Evolutionary conservation across 345 rosid genomes (phyloP), one percentile per base, ranked within the genome.

Genomic region (Camelina laxa): DNA sequence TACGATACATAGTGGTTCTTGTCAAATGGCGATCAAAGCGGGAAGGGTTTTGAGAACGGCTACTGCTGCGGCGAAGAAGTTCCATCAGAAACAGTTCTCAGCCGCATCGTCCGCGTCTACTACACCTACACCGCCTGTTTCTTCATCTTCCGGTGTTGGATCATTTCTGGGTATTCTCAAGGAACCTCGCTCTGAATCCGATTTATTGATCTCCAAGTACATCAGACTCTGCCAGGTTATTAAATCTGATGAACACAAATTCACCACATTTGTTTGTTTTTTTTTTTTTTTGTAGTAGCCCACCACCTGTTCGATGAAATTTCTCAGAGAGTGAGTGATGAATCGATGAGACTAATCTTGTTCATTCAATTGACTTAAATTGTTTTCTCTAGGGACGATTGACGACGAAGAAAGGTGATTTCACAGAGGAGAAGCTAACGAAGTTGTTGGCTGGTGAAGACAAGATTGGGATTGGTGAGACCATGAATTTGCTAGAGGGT

Each of bases 381-480:
- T 54, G 71, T 69, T 44, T 22, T 54, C 27, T 62, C 0, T 62
- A 76, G 80, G 27, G 51, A 10, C 80, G 80, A 0, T 38, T 76
- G 80, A 33, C 75, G 16, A 75, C 75, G 21, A 75, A 75, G 79
- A 75, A 75, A 56, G 75, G 79, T 44, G 79, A 69, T 17, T 75
- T 61, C 75, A 41, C 79, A 1, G 75, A 69, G 70, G 12, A 44
- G 50, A 75, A 75, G 21, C 58, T 75, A 3, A 33, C 8, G 65
- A 61, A 41, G 35, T 60, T 75, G 70, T 42, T 75, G 61, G 53
- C 49, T 61, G 79, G 79, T 61, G 38, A 45, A 33, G 41, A 56
- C 14, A 57, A 9, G 3, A 11, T 69, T 19, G 79, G 79, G 42
- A 69, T 61, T 50, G 20, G 13, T 21, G 75, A 75, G 65, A 69